Percentiles rank a stretch among this genome's conserved stretches.
Evolutionary conservation across 2,329 filamentous ascomycete genomes (phyloP).

Genomic region (Botrytis porri): DNA sequence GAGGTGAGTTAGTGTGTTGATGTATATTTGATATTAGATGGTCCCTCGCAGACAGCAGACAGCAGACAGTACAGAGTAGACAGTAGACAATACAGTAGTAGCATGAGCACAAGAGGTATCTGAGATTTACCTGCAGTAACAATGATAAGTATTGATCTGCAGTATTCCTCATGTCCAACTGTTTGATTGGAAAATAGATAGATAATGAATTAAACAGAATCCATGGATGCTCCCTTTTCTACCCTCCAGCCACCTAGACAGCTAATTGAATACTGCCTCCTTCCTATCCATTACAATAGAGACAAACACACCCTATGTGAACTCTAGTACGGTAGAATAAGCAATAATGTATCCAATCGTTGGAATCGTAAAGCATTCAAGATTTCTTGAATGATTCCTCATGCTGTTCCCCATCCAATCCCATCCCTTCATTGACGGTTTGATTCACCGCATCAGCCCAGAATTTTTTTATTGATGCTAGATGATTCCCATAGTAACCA

Average conservation of each 20-base stretch:
- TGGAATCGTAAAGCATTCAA: neutral
- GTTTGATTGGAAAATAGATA: neutral
- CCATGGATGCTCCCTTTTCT: neutral
- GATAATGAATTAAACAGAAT: neutral
- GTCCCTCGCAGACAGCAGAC: neutral
- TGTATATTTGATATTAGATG: neutral
- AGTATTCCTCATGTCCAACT: neutral
- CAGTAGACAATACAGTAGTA: neutral
- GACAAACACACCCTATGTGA: neutral
- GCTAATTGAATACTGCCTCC: neutral
- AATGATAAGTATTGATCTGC: too few relatives aligned
- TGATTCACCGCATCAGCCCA: slow-evolving; percentile 9
- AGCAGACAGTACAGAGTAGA: too few relatives aligned
- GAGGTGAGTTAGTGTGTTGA: neutral
- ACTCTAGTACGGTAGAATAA: neutral
- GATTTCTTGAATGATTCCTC: neutral
- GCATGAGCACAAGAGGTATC: neutral
- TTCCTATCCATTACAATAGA: neutral
- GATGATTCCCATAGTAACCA: slow-evolving; percentile 10
- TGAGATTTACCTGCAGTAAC: neutral
- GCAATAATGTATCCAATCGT: neutral
- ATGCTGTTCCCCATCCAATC: neutral
- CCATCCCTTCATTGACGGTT: neutral
- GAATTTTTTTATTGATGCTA: slow-evolving; percentile 4
- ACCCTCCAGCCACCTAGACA: neutral